Evolutionary conservation across 1,284 basidiomycete genomes (phyloP).

Genomic region (Austroboletus novae-zelandiae): DNA sequence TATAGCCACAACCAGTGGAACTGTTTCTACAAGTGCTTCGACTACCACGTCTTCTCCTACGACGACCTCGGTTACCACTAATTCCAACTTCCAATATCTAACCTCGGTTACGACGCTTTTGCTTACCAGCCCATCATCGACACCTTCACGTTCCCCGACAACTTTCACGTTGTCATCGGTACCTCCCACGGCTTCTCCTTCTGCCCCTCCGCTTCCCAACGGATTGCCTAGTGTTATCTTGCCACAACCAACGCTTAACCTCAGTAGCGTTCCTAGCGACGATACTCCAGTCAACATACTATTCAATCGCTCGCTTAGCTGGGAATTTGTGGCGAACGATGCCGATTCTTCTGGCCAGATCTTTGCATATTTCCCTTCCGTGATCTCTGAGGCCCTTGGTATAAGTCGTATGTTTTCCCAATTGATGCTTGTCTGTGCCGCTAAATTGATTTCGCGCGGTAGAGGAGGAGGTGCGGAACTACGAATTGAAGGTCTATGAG

Average conservation of each 20-base stretch:
- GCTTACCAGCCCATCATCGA: constrained; percentile 32
- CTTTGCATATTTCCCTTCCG: constrained; percentile 54
- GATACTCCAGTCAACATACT: constrained; percentile 55
- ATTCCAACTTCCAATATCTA: constrained; percentile 34
- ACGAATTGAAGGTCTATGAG: constrained; percentile 56
- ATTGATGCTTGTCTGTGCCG: constrained; percentile 1
- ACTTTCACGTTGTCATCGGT: constrained; percentile 34
- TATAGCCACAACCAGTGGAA: not conserved
- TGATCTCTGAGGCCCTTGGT: constrained; percentile 50
- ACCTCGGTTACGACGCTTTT: constrained; percentile 45
- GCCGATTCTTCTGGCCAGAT: constrained; percentile 55
- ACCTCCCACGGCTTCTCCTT: constrained; percentile 32
- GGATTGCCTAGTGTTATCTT: constrained; percentile 60
- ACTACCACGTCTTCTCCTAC: constrained; percentile 17
- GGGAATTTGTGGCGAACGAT: constrained; percentile 59
- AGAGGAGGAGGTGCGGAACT: constrained; percentile 50
- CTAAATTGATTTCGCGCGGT: constrained; percentile 4
- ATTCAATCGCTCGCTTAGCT: constrained; percentile 56
- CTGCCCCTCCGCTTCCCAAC: constrained; percentile 48
- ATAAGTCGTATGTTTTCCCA: constrained; percentile 40
- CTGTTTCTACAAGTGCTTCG: constrained; percentile 3
- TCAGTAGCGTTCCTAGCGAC: constrained; percentile 32
- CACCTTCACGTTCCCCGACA: constrained; percentile 37
- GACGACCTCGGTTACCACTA: constrained; percentile 15
- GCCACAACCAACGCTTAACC: constrained; percentile 38